Conservation (phyloP, 192 early-diverging fungal species). For the Jimgerdemannia lactiflua region DNA sequence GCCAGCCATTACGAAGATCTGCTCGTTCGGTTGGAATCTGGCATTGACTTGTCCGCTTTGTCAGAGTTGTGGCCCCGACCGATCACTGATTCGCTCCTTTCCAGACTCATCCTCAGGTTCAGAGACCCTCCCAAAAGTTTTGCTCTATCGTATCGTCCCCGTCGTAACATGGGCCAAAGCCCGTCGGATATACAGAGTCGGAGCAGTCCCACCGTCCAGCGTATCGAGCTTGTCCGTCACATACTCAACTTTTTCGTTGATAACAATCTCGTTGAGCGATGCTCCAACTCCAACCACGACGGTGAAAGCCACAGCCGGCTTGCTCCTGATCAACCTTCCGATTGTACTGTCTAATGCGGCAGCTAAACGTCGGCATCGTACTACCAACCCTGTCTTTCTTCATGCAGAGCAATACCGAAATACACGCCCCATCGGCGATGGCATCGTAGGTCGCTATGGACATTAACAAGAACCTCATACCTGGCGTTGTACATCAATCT, state of each 20-base stretch:
- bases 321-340: background rate
- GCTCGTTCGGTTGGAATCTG: too few relatives aligned
- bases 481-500: background rate
- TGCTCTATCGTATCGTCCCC: too few relatives aligned
- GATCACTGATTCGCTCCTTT: too few relatives aligned
- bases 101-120: too few relatives aligned
- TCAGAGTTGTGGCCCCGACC: too few relatives aligned
- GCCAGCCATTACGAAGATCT: too few relatives aligned
- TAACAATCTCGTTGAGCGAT: background rate
- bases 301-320: background rate
- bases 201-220: background rate
- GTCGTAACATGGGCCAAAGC: background rate
- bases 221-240: background rate
- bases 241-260: background rate
- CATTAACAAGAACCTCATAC: too few relatives aligned
- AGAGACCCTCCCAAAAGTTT: too few relatives aligned
- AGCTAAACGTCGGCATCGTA: background rate
- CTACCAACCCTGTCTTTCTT: background rate
- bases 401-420: background rate
- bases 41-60: too few relatives aligned
- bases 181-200: background rate
- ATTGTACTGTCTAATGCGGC: background rate
- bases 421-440: background rate
- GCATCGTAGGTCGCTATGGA: background rate
- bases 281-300: background rate